These are phyloP conservation scores for Thalassiosira livingstoniorum DNA, from an alignment of 352 stramenopile species.

Conservation along the genomic window DNA sequence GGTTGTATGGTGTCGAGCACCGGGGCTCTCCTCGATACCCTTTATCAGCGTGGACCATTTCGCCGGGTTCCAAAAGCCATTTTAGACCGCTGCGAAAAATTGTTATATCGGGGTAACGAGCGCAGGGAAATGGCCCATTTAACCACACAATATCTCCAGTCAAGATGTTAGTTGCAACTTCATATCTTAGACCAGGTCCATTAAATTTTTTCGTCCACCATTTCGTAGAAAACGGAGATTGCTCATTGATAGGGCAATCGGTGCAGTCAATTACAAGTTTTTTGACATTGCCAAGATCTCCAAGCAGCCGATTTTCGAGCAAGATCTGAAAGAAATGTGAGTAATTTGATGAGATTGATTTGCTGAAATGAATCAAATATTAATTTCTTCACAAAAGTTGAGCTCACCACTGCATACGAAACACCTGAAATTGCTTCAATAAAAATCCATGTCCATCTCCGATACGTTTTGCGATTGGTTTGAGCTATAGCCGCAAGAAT, in stretches of 20 bases:
- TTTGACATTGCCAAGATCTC: not conserved
- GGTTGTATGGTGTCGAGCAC: too few species aligned
- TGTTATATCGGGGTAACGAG: constrained; percentile 23
- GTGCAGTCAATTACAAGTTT: not conserved
- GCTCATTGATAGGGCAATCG: not conserved
- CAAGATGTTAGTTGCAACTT: constrained; percentile 42
- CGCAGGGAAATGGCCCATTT: constrained; percentile 36
- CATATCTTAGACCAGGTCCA: constrained; percentile 28
- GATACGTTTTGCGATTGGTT: too few species aligned
- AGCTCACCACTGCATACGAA: not conserved
- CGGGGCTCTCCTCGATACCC: constrained; percentile 32
- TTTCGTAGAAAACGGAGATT: not conserved
- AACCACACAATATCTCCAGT: constrained; percentile 50
- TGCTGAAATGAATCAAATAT: not conserved
- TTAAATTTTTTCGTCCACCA: constrained; percentile 38
- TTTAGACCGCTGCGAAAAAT: constrained; percentile 26
- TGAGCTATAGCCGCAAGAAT: too few species aligned
- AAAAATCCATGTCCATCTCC: not conserved
- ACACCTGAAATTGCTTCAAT: not conserved
- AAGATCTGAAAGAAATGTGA: not conserved
- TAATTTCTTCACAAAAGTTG: not conserved
- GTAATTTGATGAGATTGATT: too few species aligned
- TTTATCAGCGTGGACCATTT: constrained; percentile 44
- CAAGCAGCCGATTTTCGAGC: not conserved
- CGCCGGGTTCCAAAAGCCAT: constrained; percentile 8